A percentile compares a stretch with the other conserved stretches of the same genome.
These are phyloP conservation scores for Sporothrix sp. DNA, from an alignment of 2,329 filamentous ascomycete species.

Conservation along the genomic window DNA sequence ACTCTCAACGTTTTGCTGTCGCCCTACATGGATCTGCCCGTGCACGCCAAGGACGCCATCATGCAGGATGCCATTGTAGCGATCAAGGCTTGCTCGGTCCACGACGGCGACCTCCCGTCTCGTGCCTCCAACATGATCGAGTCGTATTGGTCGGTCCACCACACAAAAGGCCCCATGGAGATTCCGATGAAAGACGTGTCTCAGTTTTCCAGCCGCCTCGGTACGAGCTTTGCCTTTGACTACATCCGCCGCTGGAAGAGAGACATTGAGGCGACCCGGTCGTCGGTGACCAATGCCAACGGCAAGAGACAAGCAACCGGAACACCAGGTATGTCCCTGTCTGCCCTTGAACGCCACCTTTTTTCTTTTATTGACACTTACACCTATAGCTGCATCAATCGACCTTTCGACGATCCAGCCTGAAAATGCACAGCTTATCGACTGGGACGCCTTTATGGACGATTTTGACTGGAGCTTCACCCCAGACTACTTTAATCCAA, in stretches of 20 bases:
- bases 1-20: conserved; percentile 38
- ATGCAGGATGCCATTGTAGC: conserved; percentile 27
- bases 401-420: conserved; percentile 15
- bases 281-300: conserved; percentile 21
- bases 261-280: conserved; percentile 31
- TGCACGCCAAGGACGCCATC: conserved; percentile 23
- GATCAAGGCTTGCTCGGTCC: conserved; percentile 34
- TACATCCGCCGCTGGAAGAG: conserved; percentile 39
- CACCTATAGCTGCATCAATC: background rate
- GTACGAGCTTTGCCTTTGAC: conserved; percentile 40
- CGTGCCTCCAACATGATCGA: conserved; percentile 39
- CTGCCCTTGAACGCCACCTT: too few species aligned
- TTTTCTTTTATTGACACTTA: too few species aligned
- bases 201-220: conserved; percentile 36
- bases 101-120: conserved; percentile 39
- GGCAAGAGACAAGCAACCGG: conserved; percentile 9
- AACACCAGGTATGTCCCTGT: conserved; percentile 14
- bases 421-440: conserved; percentile 32
- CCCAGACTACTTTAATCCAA: conserved; percentile 19
- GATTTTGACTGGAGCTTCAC: conserved; percentile 39
- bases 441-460: conserved; percentile 42
- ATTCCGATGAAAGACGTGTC: conserved; percentile 28
- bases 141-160: conserved; percentile 36
- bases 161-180: conserved; percentile 30
- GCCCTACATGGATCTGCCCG: conserved; percentile 28